Base-by-base conservation (phyloP, 345 rosid genomes). In the Lepidium aucheri region DNA sequence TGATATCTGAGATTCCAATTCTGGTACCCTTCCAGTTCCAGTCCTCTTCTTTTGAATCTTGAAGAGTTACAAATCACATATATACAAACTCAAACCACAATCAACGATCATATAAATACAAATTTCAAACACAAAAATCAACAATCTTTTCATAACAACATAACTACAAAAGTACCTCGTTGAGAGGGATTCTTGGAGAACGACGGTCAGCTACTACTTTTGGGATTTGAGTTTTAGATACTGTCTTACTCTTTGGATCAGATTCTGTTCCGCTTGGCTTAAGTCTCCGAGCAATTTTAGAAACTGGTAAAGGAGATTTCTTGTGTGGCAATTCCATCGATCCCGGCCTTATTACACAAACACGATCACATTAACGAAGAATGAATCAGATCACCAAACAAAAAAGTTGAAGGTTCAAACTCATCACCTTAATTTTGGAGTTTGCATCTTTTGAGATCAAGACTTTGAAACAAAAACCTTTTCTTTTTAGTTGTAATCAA, bases 181-280 rank as follows among this genome's bases (percentile, higher is more conserved):
- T 69, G 46, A 74, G 80, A 11, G 88, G 84, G 58, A 82, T 86
- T 71, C 85, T 74, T 28, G 86, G 91, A 9, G 97, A 85, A 47
- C 74, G 81, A 32, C 91, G 91, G 38, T 87, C 91, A n/a, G 73
- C 9, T 53, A 60, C 50, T 18, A 84, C 81, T 77, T 81, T 92
- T 15, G 85, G 87, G 77, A 84, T 86, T 79, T 63, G 83, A 28
- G 77, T 93, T 80, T 85, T 92, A 2, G 84, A 84, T 34, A 80
- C 5, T 12, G 60, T 80, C 66, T 78, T 82, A 13, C 54, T 71
- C 9, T 68, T 76, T 8, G 77, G 73, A 50, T 83, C 88, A 4
- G 78, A 62, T 39, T 87, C 88, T 45, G 6, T 6, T 15, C 65
- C 65, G 10, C 77, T 87, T 3, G 74, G 67, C 77, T 86, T 92